Evolutionary conservation across 2,329 filamentous ascomycete species (phyloP), one percentile per base, ranked within the genome.

Genomic region (Berkeleyomyces basicola): DNA sequence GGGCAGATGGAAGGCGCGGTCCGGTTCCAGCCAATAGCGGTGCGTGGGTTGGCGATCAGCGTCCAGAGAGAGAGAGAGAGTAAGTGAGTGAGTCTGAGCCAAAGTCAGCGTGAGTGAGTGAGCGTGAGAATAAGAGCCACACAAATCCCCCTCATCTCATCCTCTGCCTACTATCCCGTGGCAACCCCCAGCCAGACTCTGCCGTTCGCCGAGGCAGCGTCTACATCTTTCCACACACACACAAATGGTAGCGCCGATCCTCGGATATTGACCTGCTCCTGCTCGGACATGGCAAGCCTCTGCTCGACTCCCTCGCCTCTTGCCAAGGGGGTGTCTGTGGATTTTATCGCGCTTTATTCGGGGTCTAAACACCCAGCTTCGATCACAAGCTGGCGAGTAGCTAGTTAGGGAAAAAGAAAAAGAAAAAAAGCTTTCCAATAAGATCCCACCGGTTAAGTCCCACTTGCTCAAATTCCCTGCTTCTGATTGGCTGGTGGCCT

Each of bases 181-280:
- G 14, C 44, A 23, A n/a, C 6, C 44, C 44, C 44, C 44, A 47
- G 3, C 6, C n/a, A 47, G 14, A 47, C 23, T 23, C 23, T 23
- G 23, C 23, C 23, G 23, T 2, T 23, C 23, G 23, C 23, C 23
- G 23, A 23, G 23, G 23, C 23, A 23, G 23, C 23, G 23, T 23
- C 23, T 23, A 23, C 23, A 23, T 23, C 2, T 23, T 23, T 23
- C 23, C 23, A 23, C 23, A 23, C 23, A 23, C 23, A 23, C 23
- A 23, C 23, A 23, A 23, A 23, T 55, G 37, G 7, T 43, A 33
- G 37, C 58, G 42, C 23, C 58, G 58, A 59, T 59, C 42, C 58
- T 59, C 58, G 58, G 58, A 59, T 46, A 59, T 59, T 46, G 58
- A n/a, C 51, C 42, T 47, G 58, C 40, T 44, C 42, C 58, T 59